phyloP scores from a whole-genome alignment of 1,284 basidiomycete genomes.

The Marasmius fiardii region DNA sequence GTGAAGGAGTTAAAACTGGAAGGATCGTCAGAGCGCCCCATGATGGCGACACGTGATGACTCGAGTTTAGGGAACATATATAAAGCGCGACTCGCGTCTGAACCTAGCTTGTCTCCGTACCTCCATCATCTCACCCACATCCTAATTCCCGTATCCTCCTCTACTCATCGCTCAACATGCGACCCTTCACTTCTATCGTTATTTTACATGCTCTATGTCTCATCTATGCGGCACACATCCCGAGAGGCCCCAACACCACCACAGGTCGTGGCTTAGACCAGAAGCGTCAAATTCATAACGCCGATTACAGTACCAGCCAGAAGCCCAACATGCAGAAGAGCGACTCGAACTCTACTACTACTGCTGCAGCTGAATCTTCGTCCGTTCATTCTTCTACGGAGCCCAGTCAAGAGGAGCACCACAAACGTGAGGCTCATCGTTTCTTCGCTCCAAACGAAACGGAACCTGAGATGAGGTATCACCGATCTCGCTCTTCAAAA shows the following conservation, averaged over 20 bases:
- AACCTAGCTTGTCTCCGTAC: background rate
- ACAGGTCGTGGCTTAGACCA: background rate
- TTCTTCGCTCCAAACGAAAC: background rate
- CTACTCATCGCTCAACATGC: background rate
- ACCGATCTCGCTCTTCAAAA: background rate
- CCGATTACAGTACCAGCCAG: slow-evolving; percentile 1
- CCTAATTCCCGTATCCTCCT: background rate
- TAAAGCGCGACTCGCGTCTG: background rate
- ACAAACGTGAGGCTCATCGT: background rate
- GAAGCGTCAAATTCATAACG: slow-evolving; percentile 1
- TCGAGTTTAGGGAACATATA: background rate
- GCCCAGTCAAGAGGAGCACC: background rate
- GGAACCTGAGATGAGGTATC: background rate
- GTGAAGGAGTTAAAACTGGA: no score
- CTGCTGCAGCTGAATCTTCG: background rate
- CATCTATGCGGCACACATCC: background rate
- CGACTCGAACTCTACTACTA: background rate
- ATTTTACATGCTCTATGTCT: background rate
- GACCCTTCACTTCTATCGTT: background rate
- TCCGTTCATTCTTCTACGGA: background rate
- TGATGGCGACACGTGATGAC: background rate
- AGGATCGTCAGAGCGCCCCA: no score
- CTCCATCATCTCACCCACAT: background rate
- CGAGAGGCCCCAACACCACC: background rate
- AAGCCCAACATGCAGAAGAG: background rate